These are phyloP conservation scores for Aspergillus pseudoglaucus DNA, from an alignment of 2,329 filamentous ascomycete genomes.

Conservation along the genomic window DNA sequence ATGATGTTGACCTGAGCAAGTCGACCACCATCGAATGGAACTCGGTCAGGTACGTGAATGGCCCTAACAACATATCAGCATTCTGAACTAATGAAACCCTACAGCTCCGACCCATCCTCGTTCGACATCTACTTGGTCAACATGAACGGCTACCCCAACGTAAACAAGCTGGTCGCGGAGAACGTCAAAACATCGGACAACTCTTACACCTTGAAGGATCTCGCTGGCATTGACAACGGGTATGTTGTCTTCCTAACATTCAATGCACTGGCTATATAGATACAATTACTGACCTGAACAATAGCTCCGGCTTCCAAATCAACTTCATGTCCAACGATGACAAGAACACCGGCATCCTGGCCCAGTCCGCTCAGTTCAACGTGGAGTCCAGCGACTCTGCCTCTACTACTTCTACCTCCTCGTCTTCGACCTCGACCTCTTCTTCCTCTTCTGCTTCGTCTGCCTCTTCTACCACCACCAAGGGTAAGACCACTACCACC, in stretches of 20 bases:
- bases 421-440: slow-evolving; percentile 19
- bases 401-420: slow-evolving; percentile 14
- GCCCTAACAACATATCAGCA: not conserved
- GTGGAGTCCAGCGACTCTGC: slow-evolving; percentile 18
- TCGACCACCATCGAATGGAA: slow-evolving; percentile 35
- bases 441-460: slow-evolving; percentile 7
- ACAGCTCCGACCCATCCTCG: slow-evolving; percentile 34
- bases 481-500: slow-evolving; percentile 14
- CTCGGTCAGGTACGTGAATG: slow-evolving; percentile 25
- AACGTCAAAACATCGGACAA: slow-evolving; percentile 30
- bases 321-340: slow-evolving; percentile 32
- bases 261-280: too few relatives aligned
- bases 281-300: slow-evolving; percentile 2
- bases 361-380: slow-evolving; percentile 34
- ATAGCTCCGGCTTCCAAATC: slow-evolving; percentile 36
- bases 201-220: slow-evolving; percentile 30
- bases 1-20: slow-evolving; percentile 31
- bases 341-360: slow-evolving; percentile 35
- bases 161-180: slow-evolving; percentile 26
- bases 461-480: slow-evolving; percentile 9
- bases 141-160: slow-evolving; percentile 28
- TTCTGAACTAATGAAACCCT: not conserved
- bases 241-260: slow-evolving; percentile 4
- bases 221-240: slow-evolving; percentile 20
- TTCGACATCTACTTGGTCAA: slow-evolving; percentile 41